Evolutionary conservation across 495 filamentous ascomycete genomes (phyloP).

Genomic region (Sporormia fimetaria): DNA sequence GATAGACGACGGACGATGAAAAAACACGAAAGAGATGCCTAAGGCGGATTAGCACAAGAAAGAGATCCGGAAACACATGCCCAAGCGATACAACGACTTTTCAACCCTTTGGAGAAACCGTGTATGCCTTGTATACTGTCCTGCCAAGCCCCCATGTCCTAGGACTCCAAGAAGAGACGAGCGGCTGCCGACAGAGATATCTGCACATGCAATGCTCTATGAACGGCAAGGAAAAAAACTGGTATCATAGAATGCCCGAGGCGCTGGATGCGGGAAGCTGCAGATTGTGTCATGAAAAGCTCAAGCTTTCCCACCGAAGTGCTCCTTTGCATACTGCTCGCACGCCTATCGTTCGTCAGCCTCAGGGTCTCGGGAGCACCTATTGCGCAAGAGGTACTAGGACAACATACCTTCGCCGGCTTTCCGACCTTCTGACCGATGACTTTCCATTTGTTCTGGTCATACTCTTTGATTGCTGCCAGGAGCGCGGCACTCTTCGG

Average conservation of each 20-base stretch:
- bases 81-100: conserved; percentile 2
- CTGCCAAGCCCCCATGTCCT: conserved; percentile 17
- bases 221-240: conserved; percentile 24
- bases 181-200: conserved; percentile 25
- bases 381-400: conserved; percentile 6
- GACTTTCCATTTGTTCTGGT: conserved; percentile 94
- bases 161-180: conserved; percentile 17
- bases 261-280: conserved; percentile 27
- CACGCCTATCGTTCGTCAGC: conserved; percentile 56
- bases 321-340: conserved; percentile 96
- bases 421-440: conserved; percentile 96
- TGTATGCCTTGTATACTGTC: conserved; percentile 18
- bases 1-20: too few relatives aligned
- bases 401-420: conserved; percentile 70
- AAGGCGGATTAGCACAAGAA: conserved; percentile 2
- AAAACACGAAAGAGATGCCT: conserved; percentile 1
- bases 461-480: conserved; percentile 95
- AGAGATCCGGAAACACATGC: conserved; percentile 1
- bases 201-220: conserved; percentile 29
- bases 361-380: neutral
- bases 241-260: conserved; percentile 28
- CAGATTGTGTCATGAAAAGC: conserved; percentile 23
- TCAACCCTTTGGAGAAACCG: conserved; percentile 10
- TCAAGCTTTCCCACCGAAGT: conserved; percentile 54
- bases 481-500: conserved; percentile 63